A percentile compares a stretch with the other conserved stretches of the same genome.
phyloP scores from a whole-genome alignment of 768 basidiomycete genomes.

The Heimioporus sp. region DNA sequence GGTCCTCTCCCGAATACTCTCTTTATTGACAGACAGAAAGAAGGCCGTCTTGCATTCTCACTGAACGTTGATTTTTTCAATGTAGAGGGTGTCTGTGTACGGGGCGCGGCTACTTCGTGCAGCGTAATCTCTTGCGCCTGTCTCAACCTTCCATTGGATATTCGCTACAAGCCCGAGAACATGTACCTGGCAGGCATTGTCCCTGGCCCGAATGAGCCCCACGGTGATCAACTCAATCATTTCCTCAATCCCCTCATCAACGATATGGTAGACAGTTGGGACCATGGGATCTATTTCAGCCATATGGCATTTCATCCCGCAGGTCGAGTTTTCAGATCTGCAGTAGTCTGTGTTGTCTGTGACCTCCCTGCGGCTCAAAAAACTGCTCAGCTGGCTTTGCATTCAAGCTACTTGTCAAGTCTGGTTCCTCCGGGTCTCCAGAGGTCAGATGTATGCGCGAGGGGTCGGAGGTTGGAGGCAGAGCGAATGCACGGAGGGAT shows the following conservation, averaged over 20 bases:
- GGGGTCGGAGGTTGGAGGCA: too few species aligned
- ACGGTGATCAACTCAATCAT: slow-evolving; percentile 28
- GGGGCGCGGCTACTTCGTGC: not conserved
- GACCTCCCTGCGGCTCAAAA: slow-evolving; percentile 34
- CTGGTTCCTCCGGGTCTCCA: too few species aligned
- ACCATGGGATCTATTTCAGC: slow-evolving; percentile 1
- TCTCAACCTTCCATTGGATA: slow-evolving; percentile 1
- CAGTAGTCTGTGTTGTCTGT: slow-evolving; percentile 19
- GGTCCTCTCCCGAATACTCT: not conserved
- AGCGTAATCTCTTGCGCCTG: not conserved
- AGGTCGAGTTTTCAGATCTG: slow-evolving; percentile 2
- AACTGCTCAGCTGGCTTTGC: slow-evolving; percentile 12
- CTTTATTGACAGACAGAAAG: not conserved
- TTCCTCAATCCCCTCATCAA: slow-evolving; percentile 31
- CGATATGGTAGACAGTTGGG: slow-evolving; percentile 18
- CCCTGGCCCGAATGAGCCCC: slow-evolving; percentile 29
- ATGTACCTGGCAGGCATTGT: slow-evolving; percentile 28
- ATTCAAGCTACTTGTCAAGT: slow-evolving; percentile 18
- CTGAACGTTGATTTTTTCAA: slow-evolving; percentile 4
- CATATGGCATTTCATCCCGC: slow-evolving; percentile 9
- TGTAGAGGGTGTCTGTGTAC: not conserved
- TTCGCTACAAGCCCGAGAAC: not conserved
- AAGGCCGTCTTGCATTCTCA: not conserved
- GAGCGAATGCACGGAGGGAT: too few species aligned
- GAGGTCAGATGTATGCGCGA: too few species aligned